Percentiles rank a stretch among this genome's conserved stretches.
Conservation (phyloP, 768 basidiomycete species). For the Phlegmacium glaucopus region DNA sequence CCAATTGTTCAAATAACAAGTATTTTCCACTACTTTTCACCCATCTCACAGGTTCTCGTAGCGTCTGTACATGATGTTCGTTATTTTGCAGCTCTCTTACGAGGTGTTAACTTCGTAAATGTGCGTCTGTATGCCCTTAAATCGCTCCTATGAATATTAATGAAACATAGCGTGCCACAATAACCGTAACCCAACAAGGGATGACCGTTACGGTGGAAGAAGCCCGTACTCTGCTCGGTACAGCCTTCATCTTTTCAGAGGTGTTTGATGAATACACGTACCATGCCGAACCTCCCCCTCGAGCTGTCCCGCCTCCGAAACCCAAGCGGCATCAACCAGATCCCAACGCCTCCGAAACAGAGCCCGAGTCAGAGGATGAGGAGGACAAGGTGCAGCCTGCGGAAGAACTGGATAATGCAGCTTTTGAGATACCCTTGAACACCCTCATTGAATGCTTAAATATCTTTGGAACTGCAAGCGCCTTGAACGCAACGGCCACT, state of each 20-base stretch:
- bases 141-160: constrained; percentile 3
- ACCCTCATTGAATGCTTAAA: constrained; percentile 89
- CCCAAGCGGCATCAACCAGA: constrained; percentile 4
- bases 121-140: constrained; percentile 33
- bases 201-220: constrained; percentile 84
- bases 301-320: constrained; percentile 4
- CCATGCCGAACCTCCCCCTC: constrained; percentile 35
- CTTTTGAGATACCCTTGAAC: constrained; percentile 82
- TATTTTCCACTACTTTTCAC: not conserved
- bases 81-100: constrained; percentile 72
- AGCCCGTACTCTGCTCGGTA: constrained; percentile 79
- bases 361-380: constrained; percentile 20
- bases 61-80: constrained; percentile 80
- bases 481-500: constrained; percentile 27
- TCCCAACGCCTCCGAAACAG: constrained; percentile 10
- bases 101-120: constrained; percentile 78
- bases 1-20: not conserved
- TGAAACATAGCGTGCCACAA: constrained; percentile 58
- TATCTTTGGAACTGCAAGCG: constrained; percentile 83
- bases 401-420: constrained; percentile 31
- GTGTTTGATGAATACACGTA: constrained; percentile 82
- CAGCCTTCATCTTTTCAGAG: constrained; percentile 74
- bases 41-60: constrained; percentile 46
- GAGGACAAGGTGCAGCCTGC: constrained; percentile 21
- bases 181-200: constrained; percentile 67